Evolutionary conservation across 2,329 filamentous ascomycete genomes (phyloP), one percentile per base, ranked within the genome.

Genomic region (Colletotrichum viniferum): DNA sequence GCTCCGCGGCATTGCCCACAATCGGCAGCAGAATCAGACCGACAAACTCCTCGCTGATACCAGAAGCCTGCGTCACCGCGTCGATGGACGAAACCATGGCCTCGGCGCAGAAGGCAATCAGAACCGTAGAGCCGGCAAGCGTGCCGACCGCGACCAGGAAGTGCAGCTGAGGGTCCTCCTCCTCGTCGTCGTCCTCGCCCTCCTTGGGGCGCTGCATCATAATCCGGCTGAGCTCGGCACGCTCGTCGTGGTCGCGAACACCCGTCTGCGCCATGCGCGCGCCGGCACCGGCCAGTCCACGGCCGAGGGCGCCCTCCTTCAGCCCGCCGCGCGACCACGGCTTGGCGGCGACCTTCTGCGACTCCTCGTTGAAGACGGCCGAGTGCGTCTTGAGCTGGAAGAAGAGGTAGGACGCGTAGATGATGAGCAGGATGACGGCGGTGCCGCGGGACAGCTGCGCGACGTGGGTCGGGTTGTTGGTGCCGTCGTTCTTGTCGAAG

Each of bases 341-440:
- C 80, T 85, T 88, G 52, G 85, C 95, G 4, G 92, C 90, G 0
- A 94, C 93, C 84, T 98, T 98, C 79, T 94, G 89, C 78, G 93
- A 94, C 38, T 94, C 92, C 68, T 92, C 92, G 82, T 94, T 95
- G 88, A 98, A 98, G 82, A 98, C 93, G 10, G 87, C 87, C 28
- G 90, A 89, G 83, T 98, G 96, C 0, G 96, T 96, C 83, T 95
- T 95, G 74, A 98, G 92, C 84, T 98, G 96, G 88, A 98, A 98
- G 84, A 95, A 90, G 3, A 98, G 92, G 81, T 97, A 98, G 72
- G 91, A 94, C 65, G 85, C 92, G 83, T 98, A 98, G 12, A 97
- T 94, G 62, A 97, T 82, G 2, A 98, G 89, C 6, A 98, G 89
- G 77, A 98, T 96, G 76, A 98, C 86, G 1, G 94, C 87, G 3